A percentile compares a stretch with the other conserved stretches of the same genome.
Evolutionary conservation across 495 filamentous ascomycete species (phyloP).

Genomic region (Penicillium verhagenii): DNA sequence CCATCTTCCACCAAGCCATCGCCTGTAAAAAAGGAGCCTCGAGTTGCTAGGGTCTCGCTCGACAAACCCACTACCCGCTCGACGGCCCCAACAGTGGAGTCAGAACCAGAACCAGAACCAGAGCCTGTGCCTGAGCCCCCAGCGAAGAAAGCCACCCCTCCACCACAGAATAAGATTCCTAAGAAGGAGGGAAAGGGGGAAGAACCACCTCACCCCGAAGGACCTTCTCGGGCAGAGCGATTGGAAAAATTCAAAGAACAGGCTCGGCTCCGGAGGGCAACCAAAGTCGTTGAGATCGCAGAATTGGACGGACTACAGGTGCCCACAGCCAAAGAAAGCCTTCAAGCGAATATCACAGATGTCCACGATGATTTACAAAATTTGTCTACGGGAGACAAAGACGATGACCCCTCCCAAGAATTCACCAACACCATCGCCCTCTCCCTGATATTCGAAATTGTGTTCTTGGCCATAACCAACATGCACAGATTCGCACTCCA

Average conservation of each 20-base stretch:
- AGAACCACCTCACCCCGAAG: slow-evolving; percentile 1
- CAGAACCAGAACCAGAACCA: too few species aligned
- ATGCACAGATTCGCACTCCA: slow-evolving; percentile 26
- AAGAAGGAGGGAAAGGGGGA: slow-evolving; percentile 4
- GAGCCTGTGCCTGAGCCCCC: too few species aligned
- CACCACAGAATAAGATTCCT: background rate
- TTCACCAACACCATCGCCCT: slow-evolving; percentile 23
- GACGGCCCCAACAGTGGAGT: background rate
- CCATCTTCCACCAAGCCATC: slow-evolving; percentile 10
- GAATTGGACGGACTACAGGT: slow-evolving; percentile 46
- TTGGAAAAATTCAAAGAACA: slow-evolving; percentile 21
- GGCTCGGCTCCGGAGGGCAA: slow-evolving; percentile 16
- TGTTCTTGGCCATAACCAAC: slow-evolving; percentile 30
- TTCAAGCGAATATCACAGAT: slow-evolving; percentile 26
- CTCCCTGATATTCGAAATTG: slow-evolving; percentile 32
- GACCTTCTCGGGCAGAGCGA: slow-evolving; percentile 9
- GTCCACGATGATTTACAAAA: slow-evolving; percentile 21
- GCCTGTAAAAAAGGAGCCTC: slow-evolving; percentile 5
- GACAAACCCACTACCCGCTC: background rate
- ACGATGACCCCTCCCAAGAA: slow-evolving; percentile 10
- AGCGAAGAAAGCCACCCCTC: background rate
- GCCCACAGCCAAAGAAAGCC: slow-evolving; percentile 10
- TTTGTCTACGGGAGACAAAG: slow-evolving; percentile 13
- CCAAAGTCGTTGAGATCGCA: slow-evolving; percentile 31
- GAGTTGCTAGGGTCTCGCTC: background rate